A percentile compares a stretch with the other conserved stretches of the same genome.
These are phyloP conservation scores for Kazachstania taianensis DNA, from an alignment of 805 yeast species.

Conservation along the genomic window DNA sequence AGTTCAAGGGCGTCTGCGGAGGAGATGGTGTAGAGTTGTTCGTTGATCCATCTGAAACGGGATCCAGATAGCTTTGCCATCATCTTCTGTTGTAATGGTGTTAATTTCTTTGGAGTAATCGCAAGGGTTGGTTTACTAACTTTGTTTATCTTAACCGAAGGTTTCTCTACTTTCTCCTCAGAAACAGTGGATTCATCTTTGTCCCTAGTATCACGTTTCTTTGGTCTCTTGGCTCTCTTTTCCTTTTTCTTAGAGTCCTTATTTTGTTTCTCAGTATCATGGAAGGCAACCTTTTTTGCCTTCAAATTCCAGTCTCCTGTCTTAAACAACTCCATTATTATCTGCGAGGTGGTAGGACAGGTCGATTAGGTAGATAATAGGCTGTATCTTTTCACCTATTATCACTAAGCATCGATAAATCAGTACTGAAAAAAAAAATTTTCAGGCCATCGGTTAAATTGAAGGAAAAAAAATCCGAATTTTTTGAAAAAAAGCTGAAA, in stretches of 20 bases:
- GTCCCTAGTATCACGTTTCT: conserved; percentile 6
- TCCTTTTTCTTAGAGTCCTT: conserved; percentile 6
- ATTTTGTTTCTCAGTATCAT: conserved; percentile 24
- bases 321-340: conserved; percentile 56
- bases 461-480: no score
- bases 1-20: conserved; percentile 69
- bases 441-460: no score
- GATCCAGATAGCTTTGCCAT: conserved; percentile 90
- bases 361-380: no score
- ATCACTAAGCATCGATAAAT: no score
- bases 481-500: no score
- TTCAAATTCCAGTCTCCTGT: conserved; percentile 78
- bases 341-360: no score
- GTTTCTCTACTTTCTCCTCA: conserved; percentile 5
- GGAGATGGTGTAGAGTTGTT: conserved; percentile 80
- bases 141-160: conserved; percentile 6
- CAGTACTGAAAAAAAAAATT: no score
- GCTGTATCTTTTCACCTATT: no score
- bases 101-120: conserved; percentile 34
- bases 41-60: conserved; percentile 96
- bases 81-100: conserved; percentile 92
- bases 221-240: conserved; percentile 12
- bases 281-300: conserved; percentile 40
- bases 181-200: background rate
- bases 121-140: conserved; percentile 6